phyloP scores from a whole-genome alignment of 495 filamentous ascomycete genomes.

The Aspergillus olivimuriae region DNA sequence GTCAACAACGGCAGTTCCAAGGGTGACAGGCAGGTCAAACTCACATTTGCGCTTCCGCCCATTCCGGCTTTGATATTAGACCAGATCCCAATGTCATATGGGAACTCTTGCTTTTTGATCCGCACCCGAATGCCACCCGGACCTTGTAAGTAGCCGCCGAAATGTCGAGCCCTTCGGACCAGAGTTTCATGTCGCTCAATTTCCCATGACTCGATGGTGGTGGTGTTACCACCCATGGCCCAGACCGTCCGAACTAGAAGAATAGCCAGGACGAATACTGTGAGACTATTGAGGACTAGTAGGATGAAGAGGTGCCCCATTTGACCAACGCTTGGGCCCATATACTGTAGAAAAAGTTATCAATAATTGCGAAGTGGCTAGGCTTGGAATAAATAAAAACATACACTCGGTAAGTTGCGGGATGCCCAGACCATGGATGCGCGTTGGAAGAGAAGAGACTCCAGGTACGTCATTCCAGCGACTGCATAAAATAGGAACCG shows the following conservation, averaged over 20 bases:
- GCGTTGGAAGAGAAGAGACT: conserved; percentile 52
- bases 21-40: conserved; percentile 8
- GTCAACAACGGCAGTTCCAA: neutral
- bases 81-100: conserved; percentile 88
- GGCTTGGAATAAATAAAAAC: too few species aligned
- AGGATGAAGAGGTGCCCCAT: conserved; percentile 64
- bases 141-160: conserved; percentile 53
- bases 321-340: conserved; percentile 62
- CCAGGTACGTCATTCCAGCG: conserved; percentile 57
- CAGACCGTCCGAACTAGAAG: conserved; percentile 57
- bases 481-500: conserved; percentile 81
- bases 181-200: conserved; percentile 79
- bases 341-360: conserved; percentile 52
- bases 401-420: conserved; percentile 61
- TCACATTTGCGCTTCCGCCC: conserved; percentile 52
- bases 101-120: conserved; percentile 70
- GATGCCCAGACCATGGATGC: conserved; percentile 56
- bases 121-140: conserved; percentile 51
- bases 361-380: too few species aligned
- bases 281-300: conserved; percentile 51
- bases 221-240: conserved; percentile 55
- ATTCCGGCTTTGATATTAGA: conserved; percentile 69
- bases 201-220: conserved; percentile 92
- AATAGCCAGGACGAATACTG: conserved; percentile 59
- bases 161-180: conserved; percentile 50